These are phyloP conservation scores for Saprolegnia diclina DNA, from an alignment of 352 stramenopile species.

Conservation along the genomic window DNA sequence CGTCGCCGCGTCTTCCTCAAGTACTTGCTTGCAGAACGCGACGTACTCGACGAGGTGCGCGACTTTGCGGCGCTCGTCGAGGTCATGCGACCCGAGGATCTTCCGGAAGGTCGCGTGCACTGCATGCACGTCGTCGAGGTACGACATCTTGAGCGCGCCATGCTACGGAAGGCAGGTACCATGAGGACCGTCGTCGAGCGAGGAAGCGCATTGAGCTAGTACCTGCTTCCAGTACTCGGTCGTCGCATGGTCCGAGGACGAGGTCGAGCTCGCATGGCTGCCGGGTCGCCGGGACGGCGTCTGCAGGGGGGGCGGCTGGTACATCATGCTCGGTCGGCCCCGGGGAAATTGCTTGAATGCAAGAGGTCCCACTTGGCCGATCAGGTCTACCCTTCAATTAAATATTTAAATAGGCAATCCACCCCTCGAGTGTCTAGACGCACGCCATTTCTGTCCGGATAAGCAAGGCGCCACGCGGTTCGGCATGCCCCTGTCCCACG, in stretches of 20 bases:
- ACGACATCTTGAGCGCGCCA: conserved; percentile 19
- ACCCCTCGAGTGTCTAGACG: background rate
- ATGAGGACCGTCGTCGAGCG: background rate
- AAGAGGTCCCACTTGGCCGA: conserved; percentile 3
- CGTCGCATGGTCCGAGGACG: conserved; percentile 1
- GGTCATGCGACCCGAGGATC: background rate
- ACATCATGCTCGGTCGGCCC: background rate
- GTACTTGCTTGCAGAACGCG: conserved; percentile 16
- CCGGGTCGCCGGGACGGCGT: background rate
- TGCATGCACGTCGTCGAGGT: conserved; percentile 12
- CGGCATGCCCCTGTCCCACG: no score
- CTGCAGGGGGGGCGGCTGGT: background rate
- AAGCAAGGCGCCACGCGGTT: no score
- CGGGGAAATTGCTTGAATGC: conserved; percentile 8
- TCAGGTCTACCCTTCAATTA: conserved; percentile 1
- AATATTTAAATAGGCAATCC: background rate
- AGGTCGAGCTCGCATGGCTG: conserved; percentile 6
- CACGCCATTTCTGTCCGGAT: background rate
- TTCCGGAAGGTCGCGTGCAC: conserved; percentile 19
- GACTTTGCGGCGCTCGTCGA: conserved; percentile 7
- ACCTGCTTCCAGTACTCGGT: conserved; percentile 28
- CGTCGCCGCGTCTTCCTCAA: conserved; percentile 12
- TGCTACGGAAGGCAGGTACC: background rate
- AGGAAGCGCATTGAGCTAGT: background rate
- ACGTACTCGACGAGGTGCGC: conserved; percentile 18